A percentile compares a stretch with the other conserved stretches of the same genome.
phyloP scores from a whole-genome alignment of 2,329 filamentous ascomycete genomes.

The Neofusicoccum cordaticola region DNA sequence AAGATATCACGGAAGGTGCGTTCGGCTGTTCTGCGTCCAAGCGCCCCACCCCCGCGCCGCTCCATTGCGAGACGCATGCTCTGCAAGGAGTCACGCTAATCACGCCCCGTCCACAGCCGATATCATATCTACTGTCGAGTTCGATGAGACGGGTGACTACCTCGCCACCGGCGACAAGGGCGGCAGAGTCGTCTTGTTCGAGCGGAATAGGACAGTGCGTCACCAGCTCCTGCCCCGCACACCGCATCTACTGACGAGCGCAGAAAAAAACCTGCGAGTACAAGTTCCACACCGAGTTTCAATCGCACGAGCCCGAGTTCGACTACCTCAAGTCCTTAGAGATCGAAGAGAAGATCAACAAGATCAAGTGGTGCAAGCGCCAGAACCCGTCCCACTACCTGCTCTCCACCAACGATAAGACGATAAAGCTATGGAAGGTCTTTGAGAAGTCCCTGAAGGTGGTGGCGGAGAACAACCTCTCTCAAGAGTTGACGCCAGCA shows the following conservation, averaged over 20 bases:
- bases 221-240: slow-evolving; percentile 9
- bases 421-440: slow-evolving; percentile 99
- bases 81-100: background rate
- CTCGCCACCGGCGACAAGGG: slow-evolving; percentile 88
- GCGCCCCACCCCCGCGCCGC: slow-evolving; percentile 16
- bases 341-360: slow-evolving; percentile 99
- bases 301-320: slow-evolving; percentile 98
- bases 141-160: slow-evolving; percentile 87
- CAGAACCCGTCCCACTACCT: slow-evolving; percentile 99
- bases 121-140: slow-evolving; percentile 89
- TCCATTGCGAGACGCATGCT: background rate
- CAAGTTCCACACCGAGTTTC: slow-evolving; percentile 99
- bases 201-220: slow-evolving; percentile 91
- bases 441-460: slow-evolving; percentile 99
- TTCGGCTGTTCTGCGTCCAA: slow-evolving; percentile 13
- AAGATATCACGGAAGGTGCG: slow-evolving; percentile 89
- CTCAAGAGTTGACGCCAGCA: slow-evolving; percentile 83
- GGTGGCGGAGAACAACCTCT: slow-evolving; percentile 97
- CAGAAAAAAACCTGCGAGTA: slow-evolving; percentile 99
- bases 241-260: slow-evolving; percentile 15
- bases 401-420: slow-evolving; percentile 98
- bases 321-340: slow-evolving; percentile 99
- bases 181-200: slow-evolving; percentile 79
- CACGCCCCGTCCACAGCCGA: slow-evolving; percentile 66
- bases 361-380: slow-evolving; percentile 99